Conservation (phyloP, 148 eudicot genomes). For the Vaccinium vitisidaea region DNA sequence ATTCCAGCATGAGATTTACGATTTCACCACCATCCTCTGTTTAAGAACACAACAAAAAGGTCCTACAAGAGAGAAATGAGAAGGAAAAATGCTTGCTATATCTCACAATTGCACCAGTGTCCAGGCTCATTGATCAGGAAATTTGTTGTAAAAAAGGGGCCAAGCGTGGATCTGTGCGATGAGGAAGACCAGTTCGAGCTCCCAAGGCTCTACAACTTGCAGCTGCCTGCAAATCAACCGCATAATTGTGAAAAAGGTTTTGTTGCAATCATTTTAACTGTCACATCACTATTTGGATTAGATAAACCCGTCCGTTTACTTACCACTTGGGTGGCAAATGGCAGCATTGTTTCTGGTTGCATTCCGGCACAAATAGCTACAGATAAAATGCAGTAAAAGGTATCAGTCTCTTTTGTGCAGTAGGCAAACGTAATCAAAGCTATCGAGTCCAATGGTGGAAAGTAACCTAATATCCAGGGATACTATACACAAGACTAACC, state of each 20-base stretch:
- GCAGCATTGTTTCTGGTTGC: constrained; percentile 86
- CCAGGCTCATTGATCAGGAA: constrained; percentile 8
- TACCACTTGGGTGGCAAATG: constrained; percentile 92
- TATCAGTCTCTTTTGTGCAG: not conserved
- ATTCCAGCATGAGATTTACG: not conserved
- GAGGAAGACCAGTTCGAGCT: constrained; percentile 88
- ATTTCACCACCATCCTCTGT: not conserved
- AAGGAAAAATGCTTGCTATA: not conserved
- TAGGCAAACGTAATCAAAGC: not conserved
- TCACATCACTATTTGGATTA: not conserved
- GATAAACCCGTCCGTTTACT: constrained; percentile 19
- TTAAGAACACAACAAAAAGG: not conserved
- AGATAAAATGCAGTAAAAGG: constrained; percentile 4
- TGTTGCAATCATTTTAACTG: not conserved
- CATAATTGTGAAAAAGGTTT: not conserved
- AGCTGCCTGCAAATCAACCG: constrained; percentile 62
- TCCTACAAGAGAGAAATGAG: not conserved
- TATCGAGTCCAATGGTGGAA: not conserved
- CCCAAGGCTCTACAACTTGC: constrained; percentile 80
- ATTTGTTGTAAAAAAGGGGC: constrained; percentile 44
- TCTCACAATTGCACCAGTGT: not conserved
- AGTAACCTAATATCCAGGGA: not conserved
- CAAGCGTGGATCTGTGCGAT: constrained; percentile 61
- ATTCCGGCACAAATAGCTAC: constrained; percentile 70
- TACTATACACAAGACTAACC: not conserved